Conservation (phyloP, 2,329 filamentous ascomycete species). For the Apiospora phragmitis region DNA sequence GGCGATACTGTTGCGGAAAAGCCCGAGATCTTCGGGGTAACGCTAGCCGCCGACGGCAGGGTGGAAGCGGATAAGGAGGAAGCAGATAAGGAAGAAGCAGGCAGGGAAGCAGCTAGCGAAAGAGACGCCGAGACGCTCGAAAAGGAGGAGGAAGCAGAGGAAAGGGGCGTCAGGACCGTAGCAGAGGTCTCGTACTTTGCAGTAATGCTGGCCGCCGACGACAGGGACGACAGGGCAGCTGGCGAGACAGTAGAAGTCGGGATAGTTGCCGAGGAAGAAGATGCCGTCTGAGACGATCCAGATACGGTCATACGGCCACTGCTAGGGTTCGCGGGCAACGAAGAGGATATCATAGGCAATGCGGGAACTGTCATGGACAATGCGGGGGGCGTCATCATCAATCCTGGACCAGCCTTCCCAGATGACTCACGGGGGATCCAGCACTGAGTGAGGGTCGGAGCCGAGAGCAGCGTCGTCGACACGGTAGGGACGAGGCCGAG, state of each 20-base stretch:
- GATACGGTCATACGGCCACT: background rate
- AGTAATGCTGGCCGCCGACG: background rate
- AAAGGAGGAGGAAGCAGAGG: background rate
- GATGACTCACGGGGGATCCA: background rate
- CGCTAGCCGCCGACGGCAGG: background rate
- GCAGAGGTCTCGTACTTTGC: background rate
- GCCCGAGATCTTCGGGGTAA: background rate
- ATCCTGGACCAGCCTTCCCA: background rate
- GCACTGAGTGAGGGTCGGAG: slow-evolving; percentile 39
- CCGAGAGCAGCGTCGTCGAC: slow-evolving; percentile 40
- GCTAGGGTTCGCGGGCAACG: background rate
- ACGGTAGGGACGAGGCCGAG: slow-evolving; percentile 44
- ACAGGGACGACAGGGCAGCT: background rate
- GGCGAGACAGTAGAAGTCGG: background rate
- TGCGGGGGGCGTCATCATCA: background rate
- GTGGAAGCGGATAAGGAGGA: background rate
- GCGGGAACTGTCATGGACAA: background rate
- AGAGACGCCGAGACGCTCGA: background rate
- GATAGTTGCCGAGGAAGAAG: background rate
- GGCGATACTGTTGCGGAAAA: background rate
- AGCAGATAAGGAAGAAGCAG: background rate
- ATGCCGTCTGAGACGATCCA: background rate
- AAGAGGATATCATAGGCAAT: background rate
- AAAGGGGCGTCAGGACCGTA: background rate
- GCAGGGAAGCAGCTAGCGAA: too few species aligned